A percentile compares a stretch with the other conserved stretches of the same genome.
phyloP scores from a whole-genome alignment of 108 stramenopile species.

The Chaetoceros muelleri region DNA sequence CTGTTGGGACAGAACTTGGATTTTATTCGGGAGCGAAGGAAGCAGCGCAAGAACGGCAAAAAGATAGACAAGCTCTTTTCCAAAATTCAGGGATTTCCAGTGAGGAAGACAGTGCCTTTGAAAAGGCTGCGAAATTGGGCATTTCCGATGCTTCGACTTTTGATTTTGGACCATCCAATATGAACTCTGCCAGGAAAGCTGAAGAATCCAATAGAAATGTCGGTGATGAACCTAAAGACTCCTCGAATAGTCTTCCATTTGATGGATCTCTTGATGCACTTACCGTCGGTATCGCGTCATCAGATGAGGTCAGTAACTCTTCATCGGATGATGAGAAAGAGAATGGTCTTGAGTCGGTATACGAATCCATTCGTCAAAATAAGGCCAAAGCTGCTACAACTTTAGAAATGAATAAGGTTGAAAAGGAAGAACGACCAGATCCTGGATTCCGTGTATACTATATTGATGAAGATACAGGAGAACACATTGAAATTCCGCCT shows the following conservation, averaged over 20 bases:
- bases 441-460: slow-evolving; percentile 65
- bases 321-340: neutral
- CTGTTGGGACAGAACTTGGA: slow-evolving; percentile 79
- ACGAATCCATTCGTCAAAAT: slow-evolving; percentile 43
- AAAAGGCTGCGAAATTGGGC: slow-evolving; percentile 55
- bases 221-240: neutral
- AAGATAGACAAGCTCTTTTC: slow-evolving; percentile 47
- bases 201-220: neutral
- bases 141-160: slow-evolving; percentile 47
- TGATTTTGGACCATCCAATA: slow-evolving; percentile 9
- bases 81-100: slow-evolving; percentile 7
- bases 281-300: slow-evolving; percentile 19
- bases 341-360: slow-evolving; percentile 29
- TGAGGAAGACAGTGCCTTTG: slow-evolving; percentile 40
- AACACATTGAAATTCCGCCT: slow-evolving; percentile 56
- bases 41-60: slow-evolving; percentile 50
- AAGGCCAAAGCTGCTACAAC: slow-evolving; percentile 29
- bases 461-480: slow-evolving; percentile 44
- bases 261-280: slow-evolving; percentile 31
- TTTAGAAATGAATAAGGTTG: slow-evolving; percentile 13
- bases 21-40: slow-evolving; percentile 71
- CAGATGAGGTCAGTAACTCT: slow-evolving; percentile 1
- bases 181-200: slow-evolving; percentile 15
- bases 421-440: slow-evolving; percentile 35
- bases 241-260: slow-evolving; percentile 2